Evolutionary conservation across 2,329 filamentous ascomycete species (phyloP).

Genomic region (Colletotrichum endophyticum): DNA sequence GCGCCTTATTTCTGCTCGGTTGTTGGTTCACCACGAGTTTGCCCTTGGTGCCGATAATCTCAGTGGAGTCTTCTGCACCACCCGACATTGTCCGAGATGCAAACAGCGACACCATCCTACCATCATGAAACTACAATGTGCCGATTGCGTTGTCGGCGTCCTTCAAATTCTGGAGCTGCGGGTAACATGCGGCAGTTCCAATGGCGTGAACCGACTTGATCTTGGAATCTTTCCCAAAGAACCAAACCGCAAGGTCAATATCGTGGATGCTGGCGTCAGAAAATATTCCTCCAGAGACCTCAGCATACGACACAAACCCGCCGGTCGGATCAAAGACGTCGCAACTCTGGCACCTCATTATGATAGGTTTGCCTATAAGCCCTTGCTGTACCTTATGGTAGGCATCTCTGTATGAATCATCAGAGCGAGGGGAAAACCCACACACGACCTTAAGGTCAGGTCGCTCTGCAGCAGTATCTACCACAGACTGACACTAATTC

Average conservation of each 20-base stretch:
- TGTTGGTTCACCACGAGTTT: neutral
- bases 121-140: neutral
- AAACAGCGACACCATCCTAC: neutral
- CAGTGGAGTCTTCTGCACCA: neutral
- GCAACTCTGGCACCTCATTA: neutral
- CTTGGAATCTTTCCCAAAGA: neutral
- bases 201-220: neutral
- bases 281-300: neutral
- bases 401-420: neutral
- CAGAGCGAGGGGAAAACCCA: neutral
- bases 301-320: neutral
- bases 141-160: neutral
- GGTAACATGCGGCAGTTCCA: too few species aligned
- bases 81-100: neutral
- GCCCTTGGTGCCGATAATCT: neutral
- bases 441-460: neutral
- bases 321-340: neutral
- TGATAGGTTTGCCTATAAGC: neutral
- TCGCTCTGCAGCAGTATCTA: neutral
- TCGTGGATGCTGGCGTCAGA: neutral
- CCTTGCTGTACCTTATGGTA: neutral
- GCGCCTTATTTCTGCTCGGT: neutral
- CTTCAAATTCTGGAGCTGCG: neutral
- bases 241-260: neutral
- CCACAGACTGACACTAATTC: neutral